phyloP scores from a whole-genome alignment of 805 yeast genomes.

The Saccharomyces mikatae region DNA sequence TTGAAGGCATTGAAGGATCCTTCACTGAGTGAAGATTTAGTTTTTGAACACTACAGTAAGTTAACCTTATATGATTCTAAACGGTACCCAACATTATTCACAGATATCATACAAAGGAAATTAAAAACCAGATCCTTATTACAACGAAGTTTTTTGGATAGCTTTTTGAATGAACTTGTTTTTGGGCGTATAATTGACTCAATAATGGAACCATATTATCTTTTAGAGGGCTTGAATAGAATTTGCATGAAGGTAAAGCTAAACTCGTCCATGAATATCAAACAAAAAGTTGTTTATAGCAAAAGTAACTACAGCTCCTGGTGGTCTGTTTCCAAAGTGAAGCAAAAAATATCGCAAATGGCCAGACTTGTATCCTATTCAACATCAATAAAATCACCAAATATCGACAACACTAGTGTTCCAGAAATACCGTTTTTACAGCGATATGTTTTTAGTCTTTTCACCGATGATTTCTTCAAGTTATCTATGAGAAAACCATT shows the following conservation, averaged over 20 bases:
- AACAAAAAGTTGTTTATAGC: not conserved
- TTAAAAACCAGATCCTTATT: constrained; percentile 13
- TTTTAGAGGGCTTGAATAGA: constrained; percentile 15
- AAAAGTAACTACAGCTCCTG: not conserved
- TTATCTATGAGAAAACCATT: constrained; percentile 27
- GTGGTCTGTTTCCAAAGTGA: not conserved
- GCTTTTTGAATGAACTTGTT: constrained; percentile 17
- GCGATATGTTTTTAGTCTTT: constrained; percentile 13
- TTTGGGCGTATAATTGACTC: constrained; percentile 21
- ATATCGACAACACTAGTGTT: not conserved
- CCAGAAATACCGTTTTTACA: not conserved
- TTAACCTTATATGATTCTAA: constrained; percentile 8
- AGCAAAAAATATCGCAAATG: not conserved
- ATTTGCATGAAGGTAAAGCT: constrained; percentile 3
- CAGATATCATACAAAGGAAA: constrained; percentile 6
- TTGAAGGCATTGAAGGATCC: constrained; percentile 6
- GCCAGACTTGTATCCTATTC: constrained; percentile 1
- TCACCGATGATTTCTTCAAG: constrained; percentile 10
- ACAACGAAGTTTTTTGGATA: constrained; percentile 19
- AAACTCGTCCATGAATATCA: not conserved
- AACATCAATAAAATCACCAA: not conserved
- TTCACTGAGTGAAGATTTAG: not conserved
- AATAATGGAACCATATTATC: constrained; percentile 22
- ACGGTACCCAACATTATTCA: constrained; percentile 15
- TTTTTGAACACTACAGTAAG: constrained; percentile 8